Evolutionary conservation across 495 filamentous ascomycete genomes (phyloP), one percentile per base, ranked within the genome.

Genomic region (Aspergillus homomorphus): DNA sequence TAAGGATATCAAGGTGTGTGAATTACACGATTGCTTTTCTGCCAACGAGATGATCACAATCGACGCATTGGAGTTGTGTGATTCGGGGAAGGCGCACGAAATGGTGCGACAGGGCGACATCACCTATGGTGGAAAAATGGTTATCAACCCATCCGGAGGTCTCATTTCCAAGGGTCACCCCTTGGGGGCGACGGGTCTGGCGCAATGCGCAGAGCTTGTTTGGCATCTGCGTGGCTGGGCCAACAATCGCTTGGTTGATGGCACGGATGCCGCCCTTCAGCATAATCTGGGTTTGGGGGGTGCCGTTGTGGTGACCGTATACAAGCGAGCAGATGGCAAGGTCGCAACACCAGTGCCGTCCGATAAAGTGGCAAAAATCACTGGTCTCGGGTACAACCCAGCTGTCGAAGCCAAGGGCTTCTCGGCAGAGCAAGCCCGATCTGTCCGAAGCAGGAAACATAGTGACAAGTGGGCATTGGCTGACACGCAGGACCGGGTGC

Each of bases 211-310:
- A 2, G 94, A 98, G 75, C 73, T 98, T 43, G 90, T 95, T 21
- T 98, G 94, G 94, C 94, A 98, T 62, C 77, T 98, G 67, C 79
- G 94, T 48, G 94, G 94, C 3, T 97, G 94, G 94, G 94, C 93
- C 12, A 96, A 92, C 66, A 97, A 98, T 74, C 80, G 94, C 23
- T 73, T 84, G 9, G 84, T 91, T 8, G 73, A 80, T 16, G 82
- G 83, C 16, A 90, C 91, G 0, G 80, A 71, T 49, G 84, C 80
- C 44, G 89, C 89, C 45, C 71, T 98, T 72, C 94, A 97, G 76
- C 94, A 98, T 71, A 98, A 98, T 66, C 76, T 98, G 3, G 94
- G 94, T 0, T 76, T 98, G 21, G 94, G 94, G 1, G 94, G 94
- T 56, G 94, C 93, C 2, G 91, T 85, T 2, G 92, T 98, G 0